Percentiles rank a stretch among this genome's conserved stretches.
Conservation (phyloP, 257 asterid species). For the Solanum chmielewskii region DNA sequence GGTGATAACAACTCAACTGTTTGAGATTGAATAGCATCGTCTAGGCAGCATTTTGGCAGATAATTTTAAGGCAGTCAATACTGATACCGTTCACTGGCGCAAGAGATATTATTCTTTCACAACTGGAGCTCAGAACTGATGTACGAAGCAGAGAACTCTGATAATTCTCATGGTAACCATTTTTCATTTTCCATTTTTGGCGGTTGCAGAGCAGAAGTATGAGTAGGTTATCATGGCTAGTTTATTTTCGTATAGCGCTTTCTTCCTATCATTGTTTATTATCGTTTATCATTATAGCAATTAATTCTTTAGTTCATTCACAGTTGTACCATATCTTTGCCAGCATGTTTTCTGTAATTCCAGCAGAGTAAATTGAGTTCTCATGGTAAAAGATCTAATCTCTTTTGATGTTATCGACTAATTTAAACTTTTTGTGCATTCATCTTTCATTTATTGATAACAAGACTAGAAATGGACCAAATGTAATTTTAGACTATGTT, state of each 20-base stretch:
- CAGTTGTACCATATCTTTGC: neutral
- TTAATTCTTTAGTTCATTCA: neutral
- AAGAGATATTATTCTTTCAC: neutral
- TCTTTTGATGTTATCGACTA: neutral
- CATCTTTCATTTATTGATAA: neutral
- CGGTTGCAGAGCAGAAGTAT: neutral
- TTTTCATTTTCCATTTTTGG: neutral
- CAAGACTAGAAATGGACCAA: neutral
- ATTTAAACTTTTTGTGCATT: neutral
- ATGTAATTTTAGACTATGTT: neutral
- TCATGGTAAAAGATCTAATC: neutral
- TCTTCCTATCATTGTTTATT: neutral
- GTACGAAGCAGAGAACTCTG: neutral
- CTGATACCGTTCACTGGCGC: neutral
- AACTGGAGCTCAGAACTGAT: neutral
- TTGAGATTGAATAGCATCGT: neutral
- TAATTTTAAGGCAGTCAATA: neutral
- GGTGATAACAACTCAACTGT: slow-evolving; percentile 12
- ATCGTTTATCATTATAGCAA: neutral
- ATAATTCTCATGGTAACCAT: neutral
- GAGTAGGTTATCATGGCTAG: neutral
- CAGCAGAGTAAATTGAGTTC: neutral
- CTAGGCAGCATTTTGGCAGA: neutral
- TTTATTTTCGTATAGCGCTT: neutral
- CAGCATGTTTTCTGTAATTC: neutral